A percentile compares a stretch with the other conserved stretches of the same genome.
These are phyloP conservation scores for Rhizophagus sp. DNA, from an alignment of 192 early-diverging fungal species.

Conservation along the genomic window DNA sequence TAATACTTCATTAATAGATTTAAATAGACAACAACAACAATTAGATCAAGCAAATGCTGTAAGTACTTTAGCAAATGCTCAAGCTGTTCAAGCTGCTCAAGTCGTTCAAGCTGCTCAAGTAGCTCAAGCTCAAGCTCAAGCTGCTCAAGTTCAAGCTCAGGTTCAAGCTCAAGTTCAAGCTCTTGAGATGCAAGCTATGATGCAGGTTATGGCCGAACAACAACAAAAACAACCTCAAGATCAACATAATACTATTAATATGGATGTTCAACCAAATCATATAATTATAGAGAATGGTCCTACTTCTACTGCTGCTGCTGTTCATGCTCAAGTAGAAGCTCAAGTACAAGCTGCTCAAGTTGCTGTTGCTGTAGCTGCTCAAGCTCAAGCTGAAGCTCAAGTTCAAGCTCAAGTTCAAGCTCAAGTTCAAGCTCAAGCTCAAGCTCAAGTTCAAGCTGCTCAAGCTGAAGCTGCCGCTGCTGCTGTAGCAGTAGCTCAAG, in stretches of 20 bases:
- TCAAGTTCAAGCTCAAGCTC: conserved; percentile 5
- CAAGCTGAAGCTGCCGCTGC: not conserved
- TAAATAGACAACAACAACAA: not conserved
- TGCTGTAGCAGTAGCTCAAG: not conserved
- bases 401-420: conserved; percentile 18
- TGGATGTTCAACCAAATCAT: not conserved
- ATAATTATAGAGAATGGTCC: not conserved
- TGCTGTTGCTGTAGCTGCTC: not conserved
- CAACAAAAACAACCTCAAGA: not conserved
- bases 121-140: no score
- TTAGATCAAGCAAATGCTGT: not conserved
- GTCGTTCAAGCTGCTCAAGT: no score
- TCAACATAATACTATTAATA: no score
- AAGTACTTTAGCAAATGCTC: not conserved
- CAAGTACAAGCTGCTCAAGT: not conserved
- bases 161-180: not conserved
- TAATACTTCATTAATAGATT: not conserved
- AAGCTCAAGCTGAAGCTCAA: not conserved
- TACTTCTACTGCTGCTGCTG: not conserved
- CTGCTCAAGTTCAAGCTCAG: no score
- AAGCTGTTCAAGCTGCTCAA: not conserved
- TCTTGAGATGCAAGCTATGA: not conserved
- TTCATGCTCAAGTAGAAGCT: not conserved
- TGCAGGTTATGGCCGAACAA: not conserved
- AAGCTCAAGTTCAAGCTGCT: conserved; percentile 10